phyloP scores from a whole-genome alignment of 352 stramenopile genomes.

The Phytophthora palmivora region DNA sequence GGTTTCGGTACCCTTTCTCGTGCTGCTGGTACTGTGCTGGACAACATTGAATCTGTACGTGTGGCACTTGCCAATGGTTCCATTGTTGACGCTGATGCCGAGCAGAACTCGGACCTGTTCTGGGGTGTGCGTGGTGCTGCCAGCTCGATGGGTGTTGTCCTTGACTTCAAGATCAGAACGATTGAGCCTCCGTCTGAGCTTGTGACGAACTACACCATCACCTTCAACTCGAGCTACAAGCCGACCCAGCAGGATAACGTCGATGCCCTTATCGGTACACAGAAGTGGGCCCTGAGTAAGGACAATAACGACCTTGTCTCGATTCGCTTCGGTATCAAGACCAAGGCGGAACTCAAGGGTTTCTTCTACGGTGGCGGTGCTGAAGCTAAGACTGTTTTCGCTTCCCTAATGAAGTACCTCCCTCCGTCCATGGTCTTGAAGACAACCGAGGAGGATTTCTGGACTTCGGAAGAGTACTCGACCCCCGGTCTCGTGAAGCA shows the following conservation, averaged over 20 bases:
- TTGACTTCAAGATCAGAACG: conserved; percentile 36
- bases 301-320: conserved; percentile 38
- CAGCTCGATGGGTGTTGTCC: conserved; percentile 33
- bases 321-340: conserved; percentile 30
- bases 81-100: conserved; percentile 26
- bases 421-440: conserved; percentile 26
- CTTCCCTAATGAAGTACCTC: conserved; percentile 28
- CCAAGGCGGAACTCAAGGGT: conserved; percentile 18
- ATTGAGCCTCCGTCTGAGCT: conserved; percentile 13
- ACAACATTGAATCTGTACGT: conserved; percentile 34
- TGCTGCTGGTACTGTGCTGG: conserved; percentile 25
- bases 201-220: conserved; percentile 29
- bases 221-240: conserved; percentile 19
- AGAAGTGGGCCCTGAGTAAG: conserved; percentile 29
- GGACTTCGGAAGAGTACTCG: conserved; percentile 20
- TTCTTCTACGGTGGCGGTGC: conserved; percentile 22
- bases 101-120: conserved; percentile 33
- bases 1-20: conserved; percentile 36
- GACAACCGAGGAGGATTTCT: conserved; percentile 27
- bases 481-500: conserved; percentile 26
- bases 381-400: conserved; percentile 13
- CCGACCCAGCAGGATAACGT: conserved; percentile 36
- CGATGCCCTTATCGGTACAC: conserved; percentile 27
- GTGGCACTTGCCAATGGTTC: conserved; percentile 34
- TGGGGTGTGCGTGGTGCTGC: conserved; percentile 34